Evolutionary conservation across 2,329 filamentous ascomycete genomes (phyloP), one percentile per base, ranked within the genome.

Genomic region (Massarina eburnea): DNA sequence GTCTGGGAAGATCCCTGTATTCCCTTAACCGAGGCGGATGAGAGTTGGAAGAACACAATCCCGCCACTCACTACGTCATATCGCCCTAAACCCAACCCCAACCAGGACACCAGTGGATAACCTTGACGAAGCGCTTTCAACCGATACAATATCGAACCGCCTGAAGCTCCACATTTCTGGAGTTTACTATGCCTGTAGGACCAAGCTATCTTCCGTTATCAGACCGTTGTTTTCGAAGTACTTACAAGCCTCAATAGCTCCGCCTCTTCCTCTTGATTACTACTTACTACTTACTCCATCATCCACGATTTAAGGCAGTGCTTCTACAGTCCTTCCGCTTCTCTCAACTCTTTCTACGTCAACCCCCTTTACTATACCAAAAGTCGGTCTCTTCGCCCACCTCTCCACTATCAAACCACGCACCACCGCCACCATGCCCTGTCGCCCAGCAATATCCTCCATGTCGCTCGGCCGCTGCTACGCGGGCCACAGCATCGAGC

Each of bases 391-490:
- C 15, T 34, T 18, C 20, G 9, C 30, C 24, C 22, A 15, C 8
- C n/a, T 18, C 24, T 29, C 8, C 8, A 22, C 3, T 5, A 29
- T 27, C n/a, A 19, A 19, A 19, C 12, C 35, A 38, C 18, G 5
- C n/a, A n/a, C 30, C 35, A 32, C 43, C 34, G 7, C 44, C 46
- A 67, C 34, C 2, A 77, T 77, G 74, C 62, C 77, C 51, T 82
- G 77, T 66, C 78, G 77, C 53, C 79, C 85, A 53, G 86, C 79
- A 30, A 91, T 92, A 62, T 84, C 84, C 46, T 87, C 86, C 51
- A 88, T 91, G 78, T 91, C 86, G 39, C 77, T 92, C 1, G 88
- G 88, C 33, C 83, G 86, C 33, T 83, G 82, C 58, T 85, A 85
- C 62, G 82, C 86, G 52, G 62, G 62, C 39, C 88, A 92, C 67